These are phyloP conservation scores for Aspergillus kassunensis DNA, from an alignment of 495 filamentous ascomycete species.

Conservation along the genomic window DNA sequence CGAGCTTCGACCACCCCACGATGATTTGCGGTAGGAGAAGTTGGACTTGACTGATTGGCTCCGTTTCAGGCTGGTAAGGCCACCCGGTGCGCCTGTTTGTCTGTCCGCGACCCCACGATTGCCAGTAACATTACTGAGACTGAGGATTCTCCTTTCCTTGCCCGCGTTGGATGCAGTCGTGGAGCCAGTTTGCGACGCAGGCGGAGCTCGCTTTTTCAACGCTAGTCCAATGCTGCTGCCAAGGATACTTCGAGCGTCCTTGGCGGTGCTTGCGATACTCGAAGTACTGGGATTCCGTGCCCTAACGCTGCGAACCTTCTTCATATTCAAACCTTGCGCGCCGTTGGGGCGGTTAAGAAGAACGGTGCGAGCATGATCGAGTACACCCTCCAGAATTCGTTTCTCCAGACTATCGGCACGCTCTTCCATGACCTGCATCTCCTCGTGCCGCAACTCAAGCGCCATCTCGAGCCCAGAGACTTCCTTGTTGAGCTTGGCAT, in stretches of 20 bases:
- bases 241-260: slow-evolving; percentile 38
- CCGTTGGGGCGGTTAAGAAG: slow-evolving; percentile 58
- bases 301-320: slow-evolving; percentile 59
- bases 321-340: slow-evolving; percentile 60
- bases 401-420: slow-evolving; percentile 85
- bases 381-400: slow-evolving; percentile 87
- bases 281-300: slow-evolving; percentile 38
- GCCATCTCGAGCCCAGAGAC: slow-evolving; percentile 86
- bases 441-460: slow-evolving; percentile 80
- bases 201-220: slow-evolving; percentile 43
- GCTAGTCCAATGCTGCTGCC: slow-evolving; percentile 51
- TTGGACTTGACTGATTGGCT: slow-evolving; percentile 70
- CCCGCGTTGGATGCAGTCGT: slow-evolving; percentile 46
- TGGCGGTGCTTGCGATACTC: slow-evolving; percentile 38
- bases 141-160: slow-evolving; percentile 71
- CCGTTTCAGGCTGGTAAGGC: slow-evolving; percentile 54
- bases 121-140: slow-evolving; percentile 79
- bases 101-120: slow-evolving; percentile 63
- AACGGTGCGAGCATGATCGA: slow-evolving; percentile 87
- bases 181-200: slow-evolving; percentile 41
- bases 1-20: slow-evolving; percentile 60
- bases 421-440: slow-evolving; percentile 82
- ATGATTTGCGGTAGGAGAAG: slow-evolving; percentile 61
- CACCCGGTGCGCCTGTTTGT: slow-evolving; percentile 43
- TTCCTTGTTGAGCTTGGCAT: slow-evolving; percentile 72